Conservation (phyloP, 75 land plant species). For the Isoetes taiwanensis region DNA sequence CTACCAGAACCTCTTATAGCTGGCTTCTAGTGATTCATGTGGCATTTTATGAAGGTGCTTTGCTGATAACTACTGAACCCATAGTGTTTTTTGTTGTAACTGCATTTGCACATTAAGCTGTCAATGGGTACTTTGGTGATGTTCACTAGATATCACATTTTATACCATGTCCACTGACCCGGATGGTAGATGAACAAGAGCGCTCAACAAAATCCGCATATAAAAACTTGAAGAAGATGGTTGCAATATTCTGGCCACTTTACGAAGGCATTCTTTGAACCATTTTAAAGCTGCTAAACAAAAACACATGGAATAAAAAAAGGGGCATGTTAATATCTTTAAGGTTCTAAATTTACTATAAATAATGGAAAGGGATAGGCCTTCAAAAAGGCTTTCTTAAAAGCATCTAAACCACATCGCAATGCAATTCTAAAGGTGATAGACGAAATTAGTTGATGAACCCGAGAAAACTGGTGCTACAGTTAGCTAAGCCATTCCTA, state of each 20-base stretch:
- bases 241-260: slow-evolving; percentile 99
- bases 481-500: too few species aligned
- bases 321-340: not conserved
- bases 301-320: slow-evolving; percentile 71
- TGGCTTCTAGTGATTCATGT: slow-evolving; percentile 5
- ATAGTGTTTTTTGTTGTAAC: slow-evolving; percentile 16
- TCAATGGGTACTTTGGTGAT: too few species aligned
- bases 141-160: not conserved
- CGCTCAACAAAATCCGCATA: slow-evolving; percentile 62
- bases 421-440: slow-evolving; percentile 72
- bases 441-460: slow-evolving; percentile 65
- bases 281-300: slow-evolving; percentile 82
- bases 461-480: slow-evolving; percentile 28
- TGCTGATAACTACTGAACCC: slow-evolving; percentile 11
- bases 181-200: slow-evolving; percentile 39
- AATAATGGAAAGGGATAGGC: slow-evolving; percentile 22
- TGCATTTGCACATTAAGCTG: slow-evolving; percentile 19
- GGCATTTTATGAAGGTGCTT: slow-evolving; percentile 21
- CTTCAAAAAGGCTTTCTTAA: slow-evolving; percentile 77
- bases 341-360: not conserved
- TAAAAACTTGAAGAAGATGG: slow-evolving; percentile 81
- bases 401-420: slow-evolving; percentile 69
- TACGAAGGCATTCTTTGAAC: slow-evolving; percentile 60
- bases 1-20: slow-evolving; percentile 10
- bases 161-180: not conserved